phyloP scores from a whole-genome alignment of 768 basidiomycete species.

The Cystobasidium onofrii region DNA sequence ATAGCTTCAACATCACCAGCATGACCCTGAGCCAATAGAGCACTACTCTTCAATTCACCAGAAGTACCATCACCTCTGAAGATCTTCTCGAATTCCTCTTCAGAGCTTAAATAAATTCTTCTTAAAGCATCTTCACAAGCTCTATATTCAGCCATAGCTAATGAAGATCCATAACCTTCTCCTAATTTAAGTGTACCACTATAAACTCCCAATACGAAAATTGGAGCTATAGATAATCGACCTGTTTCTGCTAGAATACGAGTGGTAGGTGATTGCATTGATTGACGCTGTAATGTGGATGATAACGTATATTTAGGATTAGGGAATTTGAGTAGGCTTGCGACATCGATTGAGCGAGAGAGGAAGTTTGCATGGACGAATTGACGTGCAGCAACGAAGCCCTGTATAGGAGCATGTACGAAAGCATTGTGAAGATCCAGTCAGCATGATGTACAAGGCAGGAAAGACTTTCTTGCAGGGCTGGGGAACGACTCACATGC shows the following conservation, averaged over 20 bases:
- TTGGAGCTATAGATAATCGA: slow-evolving; percentile 76
- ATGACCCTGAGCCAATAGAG: background rate
- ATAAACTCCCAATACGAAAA: slow-evolving; percentile 93
- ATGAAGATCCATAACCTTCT: slow-evolving; percentile 84
- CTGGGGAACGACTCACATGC: slow-evolving; percentile 60
- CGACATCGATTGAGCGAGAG: slow-evolving; percentile 70
- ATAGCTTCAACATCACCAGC: background rate
- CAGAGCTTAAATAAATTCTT: slow-evolving; percentile 67
- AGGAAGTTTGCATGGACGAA: slow-evolving; percentile 88
- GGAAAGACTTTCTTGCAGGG: no score
- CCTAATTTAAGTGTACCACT: slow-evolving; percentile 73
- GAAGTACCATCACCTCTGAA: background rate
- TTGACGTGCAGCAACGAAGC: slow-evolving; percentile 68
- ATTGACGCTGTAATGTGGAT: slow-evolving; percentile 60
- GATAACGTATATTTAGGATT: slow-evolving; percentile 70
- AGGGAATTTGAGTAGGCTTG: slow-evolving; percentile 67
- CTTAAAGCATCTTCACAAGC: slow-evolving; percentile 79
- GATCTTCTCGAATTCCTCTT: slow-evolving; percentile 5
- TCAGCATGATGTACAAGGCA: no score
- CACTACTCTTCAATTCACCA: background rate
- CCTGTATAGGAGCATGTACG: slow-evolving; percentile 40
- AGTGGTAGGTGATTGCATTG: slow-evolving; percentile 11
- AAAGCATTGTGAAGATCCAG: no score
- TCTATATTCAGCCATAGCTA: slow-evolving; percentile 90
- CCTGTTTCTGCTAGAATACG: slow-evolving; percentile 85